Evolutionary conservation across 2,329 filamentous ascomycete genomes (phyloP), one percentile per base, ranked within the genome.

Genomic region (Rhexocercosporidium sp.): DNA sequence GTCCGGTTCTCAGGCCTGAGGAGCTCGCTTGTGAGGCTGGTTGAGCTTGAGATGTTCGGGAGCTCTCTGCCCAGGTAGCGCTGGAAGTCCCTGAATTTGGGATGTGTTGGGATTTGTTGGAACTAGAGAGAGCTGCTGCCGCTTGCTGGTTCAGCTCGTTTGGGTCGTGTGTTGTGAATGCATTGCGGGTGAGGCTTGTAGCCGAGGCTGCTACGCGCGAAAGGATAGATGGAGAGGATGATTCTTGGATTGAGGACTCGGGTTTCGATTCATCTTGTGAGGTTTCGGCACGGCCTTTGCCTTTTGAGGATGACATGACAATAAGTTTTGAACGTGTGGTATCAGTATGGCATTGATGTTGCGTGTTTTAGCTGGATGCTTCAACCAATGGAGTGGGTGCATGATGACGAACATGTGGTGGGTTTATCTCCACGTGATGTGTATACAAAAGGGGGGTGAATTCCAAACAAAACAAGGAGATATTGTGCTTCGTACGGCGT

Each of bases 201-300:
- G 80, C 80, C 29, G 80, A 81, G 59, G 73, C 72, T 62, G 71
- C 66, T 56, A 78, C 68, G 63, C 74, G 68, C 47, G 72, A 72
- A 3, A 76, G 53, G 7, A 77, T 37, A 18, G 73, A 73, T 20
- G 67, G 56, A 39, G 47, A 49, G 31, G 27, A 54, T 37, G 54
- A 41, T 1, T 57, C 34, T 27, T 57, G 31, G 12, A 11, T 8
- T 22, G 54, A 41, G 27, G 54, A 57, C 22, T 57, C 54, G 16
- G 2, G 12, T n/a, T 59, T n/a, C 25, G 39, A 3, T 4, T 67
- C 56, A 29, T 64, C 41, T 25, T 67, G 44, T 54, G 39, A 53
- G 8, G 29, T 4, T 57, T 68, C 12, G 20, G 70, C 70, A 49
- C 62, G 72, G 41, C 67, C 71, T 70, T 76, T 74, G 41, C 70